phyloP scores from a whole-genome alignment of 768 basidiomycete species.

The Termitomyces sp. region DNA sequence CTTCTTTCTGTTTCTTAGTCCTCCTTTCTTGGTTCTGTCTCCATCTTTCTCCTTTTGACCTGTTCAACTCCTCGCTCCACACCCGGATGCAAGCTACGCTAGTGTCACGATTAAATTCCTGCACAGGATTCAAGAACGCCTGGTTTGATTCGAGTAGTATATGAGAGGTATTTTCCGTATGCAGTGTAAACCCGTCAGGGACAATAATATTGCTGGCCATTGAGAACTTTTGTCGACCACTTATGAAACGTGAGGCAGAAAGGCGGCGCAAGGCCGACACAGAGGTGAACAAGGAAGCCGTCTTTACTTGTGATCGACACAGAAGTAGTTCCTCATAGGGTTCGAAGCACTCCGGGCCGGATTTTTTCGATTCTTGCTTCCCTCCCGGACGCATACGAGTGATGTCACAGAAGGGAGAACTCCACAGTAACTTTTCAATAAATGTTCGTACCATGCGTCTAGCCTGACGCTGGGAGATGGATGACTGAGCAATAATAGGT shows the following conservation, averaged over 20 bases:
- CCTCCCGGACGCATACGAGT: too few species aligned
- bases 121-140: constrained; percentile 95
- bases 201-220: constrained; percentile 29
- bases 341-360: neutral
- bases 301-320: constrained; percentile 8
- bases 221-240: constrained; percentile 17
- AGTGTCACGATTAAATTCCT: constrained; percentile 96
- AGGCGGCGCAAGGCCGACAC: constrained; percentile 22
- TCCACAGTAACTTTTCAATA: too few species aligned
- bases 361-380: too few species aligned
- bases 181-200: constrained; percentile 73
- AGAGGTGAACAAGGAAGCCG: constrained; percentile 12
- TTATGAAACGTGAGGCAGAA: neutral
- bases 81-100: constrained; percentile 87
- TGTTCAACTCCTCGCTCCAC: constrained; percentile 76
- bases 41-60: constrained; percentile 61
- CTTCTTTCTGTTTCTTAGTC: constrained; percentile 32
- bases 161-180: constrained; percentile 76
- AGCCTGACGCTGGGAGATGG: neutral
- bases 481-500: neutral
- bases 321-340: neutral
- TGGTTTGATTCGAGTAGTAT: constrained; percentile 79
- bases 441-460: too few species aligned
- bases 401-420: too few species aligned
- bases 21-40: constrained; percentile 45